Evolutionary conservation across 306 rosid genomes (phyloP).

Genomic region (Castanopsis chinensis): DNA sequence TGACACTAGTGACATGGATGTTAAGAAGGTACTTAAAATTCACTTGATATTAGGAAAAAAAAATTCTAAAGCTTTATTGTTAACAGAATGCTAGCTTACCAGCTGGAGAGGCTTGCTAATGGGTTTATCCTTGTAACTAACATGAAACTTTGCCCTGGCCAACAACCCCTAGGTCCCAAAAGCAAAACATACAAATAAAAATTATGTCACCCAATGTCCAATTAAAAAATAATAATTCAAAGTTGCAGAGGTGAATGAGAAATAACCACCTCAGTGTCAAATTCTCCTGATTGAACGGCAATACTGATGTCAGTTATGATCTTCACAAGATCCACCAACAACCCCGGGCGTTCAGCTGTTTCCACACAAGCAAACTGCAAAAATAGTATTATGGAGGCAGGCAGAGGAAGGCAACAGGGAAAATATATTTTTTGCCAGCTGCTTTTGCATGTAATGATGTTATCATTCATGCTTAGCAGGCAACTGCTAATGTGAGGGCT

Average conservation of each 20-base stretch:
- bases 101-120: slow-evolving; percentile 70
- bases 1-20: background rate
- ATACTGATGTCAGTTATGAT: slow-evolving; percentile 59
- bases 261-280: slow-evolving; percentile 69
- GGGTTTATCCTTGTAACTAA: slow-evolving; percentile 72
- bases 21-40: background rate
- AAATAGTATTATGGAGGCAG: background rate
- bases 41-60: background rate
- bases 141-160: slow-evolving; percentile 93
- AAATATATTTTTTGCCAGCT: slow-evolving; percentile 2
- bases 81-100: slow-evolving; percentile 38
- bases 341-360: slow-evolving; percentile 74
- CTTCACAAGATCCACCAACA: slow-evolving; percentile 83
- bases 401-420: slow-evolving; percentile 1
- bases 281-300: slow-evolving; percentile 79
- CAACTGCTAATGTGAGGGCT: background rate
- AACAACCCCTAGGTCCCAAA: slow-evolving; percentile 57
- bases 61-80: slow-evolving; percentile 8
- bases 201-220: background rate
- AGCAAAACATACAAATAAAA: slow-evolving; percentile 12
- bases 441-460: background rate
- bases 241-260: background rate
- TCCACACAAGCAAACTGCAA: slow-evolving; percentile 75
- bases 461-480: background rate
- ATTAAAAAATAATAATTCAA: background rate